phyloP scores from a whole-genome alignment of 345 rosid species.

The Rhizophora apiculata region DNA sequence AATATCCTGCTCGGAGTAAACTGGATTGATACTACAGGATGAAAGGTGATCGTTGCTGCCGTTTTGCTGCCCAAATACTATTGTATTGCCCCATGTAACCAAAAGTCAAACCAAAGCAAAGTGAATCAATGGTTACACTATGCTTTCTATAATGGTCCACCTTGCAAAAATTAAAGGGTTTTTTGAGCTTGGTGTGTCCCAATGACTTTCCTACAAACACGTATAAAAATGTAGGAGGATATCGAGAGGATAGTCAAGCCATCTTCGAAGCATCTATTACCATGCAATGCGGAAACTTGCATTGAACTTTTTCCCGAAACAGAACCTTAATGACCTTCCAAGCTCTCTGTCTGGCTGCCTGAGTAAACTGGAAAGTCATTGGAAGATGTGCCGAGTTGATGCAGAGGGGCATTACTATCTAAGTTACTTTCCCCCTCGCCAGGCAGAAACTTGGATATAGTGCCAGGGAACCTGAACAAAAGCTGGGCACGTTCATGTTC shows the following conservation, averaged over 20 bases:
- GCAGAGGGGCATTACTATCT: slow-evolving; percentile 13
- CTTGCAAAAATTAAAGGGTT: not conserved
- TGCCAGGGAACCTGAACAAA: slow-evolving; percentile 21
- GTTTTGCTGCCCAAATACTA: too few species aligned
- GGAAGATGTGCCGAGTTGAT: slow-evolving; percentile 25
- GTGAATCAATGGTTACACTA: too few species aligned
- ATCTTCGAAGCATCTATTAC: not conserved
- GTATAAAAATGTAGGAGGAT: too few species aligned
- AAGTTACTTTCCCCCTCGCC: slow-evolving; percentile 23
- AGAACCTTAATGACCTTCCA: slow-evolving; percentile 66
- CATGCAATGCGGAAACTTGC: not conserved
- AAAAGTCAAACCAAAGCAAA: too few species aligned
- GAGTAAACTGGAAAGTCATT: slow-evolving; percentile 41
- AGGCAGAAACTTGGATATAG: slow-evolving; percentile 10
- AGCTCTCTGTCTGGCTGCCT: slow-evolving; percentile 48
- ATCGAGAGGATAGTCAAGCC: not conserved
- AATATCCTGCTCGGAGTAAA: too few species aligned
- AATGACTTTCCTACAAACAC: not conserved
- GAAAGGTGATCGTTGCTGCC: too few species aligned
- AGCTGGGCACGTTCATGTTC: slow-evolving; percentile 24
- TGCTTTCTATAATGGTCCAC: too few species aligned
- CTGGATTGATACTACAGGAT: too few species aligned
- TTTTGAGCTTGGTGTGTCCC: not conserved
- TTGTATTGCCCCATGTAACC: too few species aligned
- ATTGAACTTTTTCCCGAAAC: slow-evolving; percentile 38